These are phyloP conservation scores for Ophiostoma perfectum DNA, from an alignment of 2,329 filamentous ascomycete genomes.

Conservation along the genomic window DNA sequence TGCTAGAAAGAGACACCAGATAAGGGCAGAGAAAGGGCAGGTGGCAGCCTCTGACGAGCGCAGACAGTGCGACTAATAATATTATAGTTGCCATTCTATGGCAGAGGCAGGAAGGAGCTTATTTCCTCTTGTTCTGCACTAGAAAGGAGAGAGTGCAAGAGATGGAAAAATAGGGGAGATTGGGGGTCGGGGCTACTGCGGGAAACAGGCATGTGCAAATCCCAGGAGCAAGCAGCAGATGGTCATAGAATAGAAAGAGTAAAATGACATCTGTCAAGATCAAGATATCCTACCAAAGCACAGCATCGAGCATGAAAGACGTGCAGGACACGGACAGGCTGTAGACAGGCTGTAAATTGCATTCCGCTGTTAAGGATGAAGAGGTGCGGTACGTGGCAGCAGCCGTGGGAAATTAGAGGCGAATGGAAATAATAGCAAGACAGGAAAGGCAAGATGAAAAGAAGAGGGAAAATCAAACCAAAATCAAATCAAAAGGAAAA, in stretches of 20 bases:
- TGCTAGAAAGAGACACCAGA: not conserved
- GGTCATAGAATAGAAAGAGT: not conserved
- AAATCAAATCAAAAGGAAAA: not conserved
- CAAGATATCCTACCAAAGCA: not conserved
- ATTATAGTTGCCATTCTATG: not conserved
- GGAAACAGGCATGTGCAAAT: constrained; percentile 5
- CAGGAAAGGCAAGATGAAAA: not conserved
- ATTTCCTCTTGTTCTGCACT: constrained; percentile 1
- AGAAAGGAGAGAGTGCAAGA: not conserved
- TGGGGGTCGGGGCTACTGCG: constrained; percentile 6
- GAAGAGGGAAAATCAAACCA: not conserved
- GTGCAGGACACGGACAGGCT: not conserved
- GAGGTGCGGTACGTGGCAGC: too few species aligned
- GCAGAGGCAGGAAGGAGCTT: not conserved
- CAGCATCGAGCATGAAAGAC: not conserved
- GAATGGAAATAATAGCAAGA: not conserved
- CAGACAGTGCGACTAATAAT: not conserved
- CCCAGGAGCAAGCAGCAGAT: not conserved
- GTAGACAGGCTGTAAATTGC: not conserved
- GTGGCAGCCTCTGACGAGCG: too few species aligned
- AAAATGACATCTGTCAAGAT: constrained; percentile 1
- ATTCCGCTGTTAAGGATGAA: not conserved
- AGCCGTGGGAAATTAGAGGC: too few species aligned
- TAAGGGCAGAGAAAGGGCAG: too few species aligned
- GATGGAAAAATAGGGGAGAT: constrained; percentile 1